Evolutionary conservation across 345 rosid species (phyloP), one percentile per base, ranked within the genome.

Genomic region (Melaleuca quinquenervia): DNA sequence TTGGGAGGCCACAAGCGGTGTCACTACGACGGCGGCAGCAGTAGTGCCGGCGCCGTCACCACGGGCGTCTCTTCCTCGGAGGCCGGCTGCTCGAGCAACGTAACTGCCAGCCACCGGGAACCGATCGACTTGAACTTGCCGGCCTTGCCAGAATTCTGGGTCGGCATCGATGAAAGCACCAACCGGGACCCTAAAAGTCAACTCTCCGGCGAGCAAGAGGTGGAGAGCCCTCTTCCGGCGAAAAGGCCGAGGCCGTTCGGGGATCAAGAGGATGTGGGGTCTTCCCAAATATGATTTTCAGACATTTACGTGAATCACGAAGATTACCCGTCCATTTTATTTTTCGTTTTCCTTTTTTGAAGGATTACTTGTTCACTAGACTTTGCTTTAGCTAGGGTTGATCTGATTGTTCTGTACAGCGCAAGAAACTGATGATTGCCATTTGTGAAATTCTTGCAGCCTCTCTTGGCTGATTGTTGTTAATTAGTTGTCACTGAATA

Each of bases 1-100:
- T 87, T 97, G 50, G 99, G 99, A 36, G 99, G 99, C 5, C 99
- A 97, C 91, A 97, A 97, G 90, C 94, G 99, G 12, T 91, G 99
- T 87, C 99, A 96, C 95, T 96, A 96, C 86, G 99, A 96, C 89
- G 98, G 97, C 24, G 92, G 86, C 27, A 87, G 83, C 85, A 91
- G 51, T 58, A 56, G 82, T 84, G 82, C 41, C 5, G 83, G 13
- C 84, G 64, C 60, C 32, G 74, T 70, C 21, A 51, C 84, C 80
- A 10, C 45, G 9, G 78, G 45, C 2, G 45, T 41, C 78, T 29
- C 64, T 50, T 50, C 84, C 85, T 82, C 84, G 85, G 98, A 96
- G 20, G 91, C 84, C 10, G 88, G 78, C 84, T 90, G 50, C 85
- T 56, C 87, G 0, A 70, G 74, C 86, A 93, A 82, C 52, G 11